A percentile compares a stretch with the other conserved stretches of the same genome.
Evolutionary conservation across 768 basidiomycete species (phyloP).

Genomic region (Collybia mongolica): DNA sequence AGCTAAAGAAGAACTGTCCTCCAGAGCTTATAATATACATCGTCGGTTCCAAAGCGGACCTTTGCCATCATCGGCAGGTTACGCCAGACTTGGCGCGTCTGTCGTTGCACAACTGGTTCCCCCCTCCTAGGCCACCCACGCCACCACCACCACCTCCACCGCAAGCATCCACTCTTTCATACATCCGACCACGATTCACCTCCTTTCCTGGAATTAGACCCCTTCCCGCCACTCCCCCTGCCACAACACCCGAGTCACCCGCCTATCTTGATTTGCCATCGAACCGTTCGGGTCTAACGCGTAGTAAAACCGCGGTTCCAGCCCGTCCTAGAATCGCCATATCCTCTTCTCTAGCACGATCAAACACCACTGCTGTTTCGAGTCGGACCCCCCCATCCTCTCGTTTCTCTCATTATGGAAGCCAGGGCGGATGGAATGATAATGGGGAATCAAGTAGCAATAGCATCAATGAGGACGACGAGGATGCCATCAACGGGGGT

Average conservation of each 20-base stretch:
- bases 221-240: conserved; percentile 44
- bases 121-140: conserved; percentile 68
- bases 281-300: conserved; percentile 50
- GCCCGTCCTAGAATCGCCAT: conserved; percentile 47
- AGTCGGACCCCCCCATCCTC: conserved; percentile 52
- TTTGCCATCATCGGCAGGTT: conserved; percentile 68
- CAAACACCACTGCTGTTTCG: conserved; percentile 43
- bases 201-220: conserved; percentile 69
- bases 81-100: conserved; percentile 82
- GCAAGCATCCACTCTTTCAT: conserved; percentile 65
- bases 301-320: conserved; percentile 47
- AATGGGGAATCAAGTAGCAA: conserved; percentile 17
- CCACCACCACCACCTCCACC: conserved; percentile 69
- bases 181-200: conserved; percentile 77
- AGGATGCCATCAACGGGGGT: conserved; percentile 46
- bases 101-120: conserved; percentile 85
- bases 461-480: conserved; percentile 66
- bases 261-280: conserved; percentile 64
- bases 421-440: conserved; percentile 15
- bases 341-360: conserved; percentile 40
- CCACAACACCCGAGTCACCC: conserved; percentile 54
- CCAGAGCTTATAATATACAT: conserved; percentile 92
- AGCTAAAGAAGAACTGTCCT: conserved; percentile 87
- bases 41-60: conserved; percentile 91
- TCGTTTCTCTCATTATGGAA: conserved; percentile 59